phyloP scores from a whole-genome alignment of 1,284 basidiomycete species.

The Cutaneotrichosporon sp. region DNA sequence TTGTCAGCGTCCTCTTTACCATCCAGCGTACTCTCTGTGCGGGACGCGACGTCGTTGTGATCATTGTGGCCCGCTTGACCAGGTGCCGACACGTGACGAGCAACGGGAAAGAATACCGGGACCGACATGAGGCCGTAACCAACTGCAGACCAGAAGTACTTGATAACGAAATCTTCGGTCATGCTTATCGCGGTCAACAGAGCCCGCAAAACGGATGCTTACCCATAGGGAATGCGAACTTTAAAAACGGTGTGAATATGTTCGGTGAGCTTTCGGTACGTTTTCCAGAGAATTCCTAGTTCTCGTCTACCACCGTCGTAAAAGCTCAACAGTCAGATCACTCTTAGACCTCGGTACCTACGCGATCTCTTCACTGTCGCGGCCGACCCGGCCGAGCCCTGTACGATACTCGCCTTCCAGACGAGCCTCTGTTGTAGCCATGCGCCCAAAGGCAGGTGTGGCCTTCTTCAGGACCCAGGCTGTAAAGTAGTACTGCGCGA shows the following conservation, averaged over 20 bases:
- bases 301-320: slow-evolving; percentile 87
- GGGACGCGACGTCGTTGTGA: slow-evolving; percentile 51
- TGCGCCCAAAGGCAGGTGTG: slow-evolving; percentile 87
- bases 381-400: slow-evolving; percentile 78
- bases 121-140: slow-evolving; percentile 86
- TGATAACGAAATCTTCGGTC: slow-evolving; percentile 92
- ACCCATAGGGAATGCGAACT: slow-evolving; percentile 40
- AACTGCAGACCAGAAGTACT: slow-evolving; percentile 87
- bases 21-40: slow-evolving; percentile 59
- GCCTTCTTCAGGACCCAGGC: slow-evolving; percentile 75
- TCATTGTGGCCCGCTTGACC: neutral
- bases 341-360: slow-evolving; percentile 47
- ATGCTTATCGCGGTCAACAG: slow-evolving; percentile 59
- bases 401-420: slow-evolving; percentile 81
- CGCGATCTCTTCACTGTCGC: slow-evolving; percentile 93
- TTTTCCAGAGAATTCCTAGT: slow-evolving; percentile 70
- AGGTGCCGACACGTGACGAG: slow-evolving; percentile 11
- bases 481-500: slow-evolving; percentile 80
- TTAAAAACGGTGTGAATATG: slow-evolving; percentile 85
- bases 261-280: slow-evolving; percentile 74
- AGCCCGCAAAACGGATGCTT: neutral
- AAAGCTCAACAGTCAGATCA: slow-evolving; percentile 56
- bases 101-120: slow-evolving; percentile 62
- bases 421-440: slow-evolving; percentile 83
- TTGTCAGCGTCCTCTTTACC: slow-evolving; percentile 1